Evolutionary conservation across 75 land plant species (phyloP), one percentile per base, ranked within the genome.

Genomic region (Sequoiadendron giganteum): DNA sequence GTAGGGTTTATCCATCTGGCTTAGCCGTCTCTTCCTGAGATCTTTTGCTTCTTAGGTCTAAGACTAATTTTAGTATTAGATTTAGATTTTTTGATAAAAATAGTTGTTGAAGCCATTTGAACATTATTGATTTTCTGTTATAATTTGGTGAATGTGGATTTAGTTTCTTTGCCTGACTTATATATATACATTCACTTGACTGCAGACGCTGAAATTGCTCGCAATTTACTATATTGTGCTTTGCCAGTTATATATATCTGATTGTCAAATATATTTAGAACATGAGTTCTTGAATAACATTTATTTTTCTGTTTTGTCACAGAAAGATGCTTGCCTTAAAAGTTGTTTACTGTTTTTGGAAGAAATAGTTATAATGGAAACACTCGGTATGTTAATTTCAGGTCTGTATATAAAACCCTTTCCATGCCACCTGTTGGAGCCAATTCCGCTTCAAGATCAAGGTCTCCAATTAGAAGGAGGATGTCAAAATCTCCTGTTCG

Each of bases 341-440:
- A 21, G 70, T 28, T 65, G 9, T 25, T 6, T 65, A 21, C n/a
- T 28, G n/a, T 75, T 75, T 75, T 30, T 75, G 77, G 38, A 34
- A 32, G 34, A 8, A 2, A 75, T 75, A 75, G 38, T 75, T 75
- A 28, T 75, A 34, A 75, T 75, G 38, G 38, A 34, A 34, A 5
- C 5, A 32, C 16, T 32, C 32, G 77, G 3, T 34, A 75, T 75
- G 34, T 75, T 75, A 9, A 11, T 75, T 75, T 34, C 77, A 75
- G 77, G 77, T 75, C 77, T 75, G 38, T 30, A 75, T 75, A 13
- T 34, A 32, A 34, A 65, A 8, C 77, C 34, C 38, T 11, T 10
- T 82, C 84, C 13, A 82, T 82, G 84, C 76, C 88, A 48, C 90
- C 88, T 36, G 86, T 70, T 19, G 52, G 56, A 70, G 34, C 49